Evolutionary conservation across 176 grass and related monocot genomes (phyloP), one percentile per base, ranked within the genome.

Genomic region (Triticum turgidum): DNA sequence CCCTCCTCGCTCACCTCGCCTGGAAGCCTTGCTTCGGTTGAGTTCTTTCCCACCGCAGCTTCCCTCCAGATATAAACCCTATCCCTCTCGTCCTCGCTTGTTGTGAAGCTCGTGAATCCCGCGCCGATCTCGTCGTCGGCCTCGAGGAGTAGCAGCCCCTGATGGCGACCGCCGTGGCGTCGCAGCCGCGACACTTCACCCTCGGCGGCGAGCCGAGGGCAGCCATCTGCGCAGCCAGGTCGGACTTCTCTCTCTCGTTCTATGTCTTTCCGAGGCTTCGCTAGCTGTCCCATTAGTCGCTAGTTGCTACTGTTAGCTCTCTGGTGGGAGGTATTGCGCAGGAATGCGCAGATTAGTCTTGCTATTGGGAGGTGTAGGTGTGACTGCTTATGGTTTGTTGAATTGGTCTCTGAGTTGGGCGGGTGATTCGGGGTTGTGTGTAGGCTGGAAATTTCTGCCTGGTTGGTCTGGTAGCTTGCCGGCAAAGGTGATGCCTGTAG

Each of bases 51-150:
- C 22, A 89, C 91, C 91, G 81, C 88, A 78, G 71, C 56, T 84
- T 89, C 78, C 69, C 62, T 86, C 64, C 87, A n/a, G 51, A 67
- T 87, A 82, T 90, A 92, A 87, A 81, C 76, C 91, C 88, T 90
- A 92, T 90, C 88, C 85, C 77, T 20, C 74, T 80, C 66, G 45
- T 69, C 62, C 22, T 15, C 17, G 17, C 78, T 33, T 67, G 71
- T 79, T 64, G 79, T 35, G 44, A 79, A 58, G 78, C 83, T 20
- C 39, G 76, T 24, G 8, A 84, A 69, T 59, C 80, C 2, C 71
- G 38, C 22, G 22, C 42, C 78, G 71, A 32, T 65, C 76, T 54
- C 64, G 3, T 29, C 64, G 78, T 78, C 78, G 70, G 70, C 77
- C 86, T 64, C 27, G 56, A 21, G 29, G 15, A 32, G 42, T 7